phyloP scores from a whole-genome alignment of 2,329 filamentous ascomycete genomes.

The Aureobasidium musti region DNA sequence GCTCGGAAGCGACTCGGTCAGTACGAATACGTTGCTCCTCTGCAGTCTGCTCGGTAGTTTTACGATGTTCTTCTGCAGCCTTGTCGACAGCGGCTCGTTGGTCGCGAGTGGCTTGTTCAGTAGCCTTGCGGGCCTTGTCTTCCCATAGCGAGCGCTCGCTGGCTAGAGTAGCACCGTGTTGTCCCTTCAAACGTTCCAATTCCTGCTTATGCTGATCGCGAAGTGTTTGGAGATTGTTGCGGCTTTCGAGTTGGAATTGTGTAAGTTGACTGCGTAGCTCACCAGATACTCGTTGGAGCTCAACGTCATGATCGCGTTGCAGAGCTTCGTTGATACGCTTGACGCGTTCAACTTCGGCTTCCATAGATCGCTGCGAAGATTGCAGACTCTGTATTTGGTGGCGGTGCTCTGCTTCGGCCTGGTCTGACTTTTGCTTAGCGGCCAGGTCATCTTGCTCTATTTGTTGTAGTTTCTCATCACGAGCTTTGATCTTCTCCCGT shows the following conservation, averaged over 20 bases:
- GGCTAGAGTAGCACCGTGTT: constrained; percentile 42
- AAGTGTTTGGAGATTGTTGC: constrained; percentile 36
- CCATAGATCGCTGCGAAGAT: constrained; percentile 32
- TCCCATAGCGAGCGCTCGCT: constrained; percentile 40
- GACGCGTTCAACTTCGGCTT: constrained; percentile 54
- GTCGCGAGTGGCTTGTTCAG: constrained; percentile 31
- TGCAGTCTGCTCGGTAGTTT: constrained; percentile 32
- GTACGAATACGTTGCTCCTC: constrained; percentile 31
- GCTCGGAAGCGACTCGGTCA: constrained; percentile 32
- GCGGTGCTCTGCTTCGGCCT: constrained; percentile 72
- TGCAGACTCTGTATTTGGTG: constrained; percentile 42
- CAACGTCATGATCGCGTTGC: constrained; percentile 67
- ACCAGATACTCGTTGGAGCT: constrained; percentile 32
- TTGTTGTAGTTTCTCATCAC: constrained; percentile 61
- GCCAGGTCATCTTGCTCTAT: constrained; percentile 58
- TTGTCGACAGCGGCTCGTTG: constrained; percentile 29
- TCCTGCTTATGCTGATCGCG: constrained; percentile 46
- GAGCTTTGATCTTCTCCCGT: constrained; percentile 73
- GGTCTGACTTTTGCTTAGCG: constrained; percentile 61
- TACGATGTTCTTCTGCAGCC: constrained; percentile 33
- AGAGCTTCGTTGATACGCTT: constrained; percentile 70
- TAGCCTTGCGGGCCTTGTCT: constrained; percentile 32
- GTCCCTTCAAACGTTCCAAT: constrained; percentile 35
- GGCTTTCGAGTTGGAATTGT: constrained; percentile 46
- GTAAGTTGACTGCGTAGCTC: constrained; percentile 52